Percentiles rank a stretch among this genome's conserved stretches.
Evolutionary conservation across 768 basidiomycete species (phyloP).

Genomic region (Russula earlei): DNA sequence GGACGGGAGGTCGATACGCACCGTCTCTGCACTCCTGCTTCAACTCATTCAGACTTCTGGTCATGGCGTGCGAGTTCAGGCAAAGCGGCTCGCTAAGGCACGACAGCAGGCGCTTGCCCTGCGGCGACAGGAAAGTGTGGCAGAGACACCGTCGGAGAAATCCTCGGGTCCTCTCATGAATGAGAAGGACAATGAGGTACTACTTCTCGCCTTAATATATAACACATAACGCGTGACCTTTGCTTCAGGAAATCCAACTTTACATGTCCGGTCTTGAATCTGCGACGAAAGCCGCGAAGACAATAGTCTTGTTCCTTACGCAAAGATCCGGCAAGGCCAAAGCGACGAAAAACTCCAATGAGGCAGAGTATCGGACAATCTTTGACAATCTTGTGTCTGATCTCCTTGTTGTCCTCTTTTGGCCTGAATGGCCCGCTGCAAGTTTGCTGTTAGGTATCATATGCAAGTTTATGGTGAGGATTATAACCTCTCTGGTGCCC

Average conservation of each 20-base stretch:
- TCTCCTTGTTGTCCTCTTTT: constrained; percentile 76
- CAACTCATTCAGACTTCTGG: constrained; percentile 96
- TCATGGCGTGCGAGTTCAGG: constrained; percentile 72
- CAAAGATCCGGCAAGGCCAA: constrained; percentile 76
- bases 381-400: constrained; percentile 89
- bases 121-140: constrained; percentile 52
- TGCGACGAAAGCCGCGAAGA: constrained; percentile 75
- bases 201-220: background rate
- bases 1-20: constrained; percentile 86
- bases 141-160: constrained; percentile 30
- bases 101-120: constrained; percentile 54
- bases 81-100: constrained; percentile 48
- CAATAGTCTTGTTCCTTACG: constrained; percentile 41
- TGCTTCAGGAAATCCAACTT: constrained; percentile 48
- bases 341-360: constrained; percentile 81
- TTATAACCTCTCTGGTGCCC: background rate
- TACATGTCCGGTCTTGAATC: constrained; percentile 70
- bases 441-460: constrained; percentile 70
- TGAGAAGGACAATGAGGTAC: constrained; percentile 58
- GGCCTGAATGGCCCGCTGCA: constrained; percentile 98
- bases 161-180: constrained; percentile 47
- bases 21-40: constrained; percentile 84
- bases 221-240: background rate
- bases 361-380: constrained; percentile 87
- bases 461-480: constrained; percentile 73